Evolutionary conservation across 768 basidiomycete species (phyloP).

Genomic region (Russula earlei): DNA sequence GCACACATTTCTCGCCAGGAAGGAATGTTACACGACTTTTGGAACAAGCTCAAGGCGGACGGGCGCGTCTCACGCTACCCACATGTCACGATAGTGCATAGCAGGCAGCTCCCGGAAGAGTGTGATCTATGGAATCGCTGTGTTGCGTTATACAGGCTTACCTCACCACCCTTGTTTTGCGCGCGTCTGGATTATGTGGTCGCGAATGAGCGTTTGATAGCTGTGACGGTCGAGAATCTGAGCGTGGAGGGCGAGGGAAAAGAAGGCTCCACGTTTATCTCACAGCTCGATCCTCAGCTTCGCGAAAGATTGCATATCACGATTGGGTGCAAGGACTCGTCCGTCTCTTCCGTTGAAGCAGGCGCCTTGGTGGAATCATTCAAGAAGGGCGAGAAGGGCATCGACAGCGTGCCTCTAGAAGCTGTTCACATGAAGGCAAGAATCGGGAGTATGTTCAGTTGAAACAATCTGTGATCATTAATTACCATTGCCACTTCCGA

Average conservation of each 20-base stretch:
- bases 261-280: constrained; percentile 39
- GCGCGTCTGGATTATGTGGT: constrained; percentile 54
- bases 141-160: constrained; percentile 30
- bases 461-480: neutral
- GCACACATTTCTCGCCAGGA: constrained; percentile 31
- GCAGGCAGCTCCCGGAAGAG: constrained; percentile 33
- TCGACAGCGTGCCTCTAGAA: constrained; percentile 25
- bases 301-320: constrained; percentile 69
- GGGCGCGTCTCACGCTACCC: constrained; percentile 50
- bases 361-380: constrained; percentile 51
- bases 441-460: constrained; percentile 22
- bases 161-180: constrained; percentile 44
- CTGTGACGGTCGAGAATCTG: constrained; percentile 59
- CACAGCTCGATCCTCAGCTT: constrained; percentile 37
- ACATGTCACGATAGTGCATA: constrained; percentile 84
- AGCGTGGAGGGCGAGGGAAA: constrained; percentile 28
- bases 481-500: too few species aligned
- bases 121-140: constrained; percentile 45
- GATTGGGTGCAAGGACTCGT: constrained; percentile 55
- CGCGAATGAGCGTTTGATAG: constrained; percentile 77
- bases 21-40: constrained; percentile 33
- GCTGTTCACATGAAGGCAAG: constrained; percentile 26
- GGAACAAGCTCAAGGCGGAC: constrained; percentile 35
- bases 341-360: constrained; percentile 59
- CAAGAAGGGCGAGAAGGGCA: constrained; percentile 30